Percentiles rank a stretch among this genome's conserved stretches.
phyloP scores from a whole-genome alignment of 176 grass and related monocot species.

The Carex parvula region DNA sequence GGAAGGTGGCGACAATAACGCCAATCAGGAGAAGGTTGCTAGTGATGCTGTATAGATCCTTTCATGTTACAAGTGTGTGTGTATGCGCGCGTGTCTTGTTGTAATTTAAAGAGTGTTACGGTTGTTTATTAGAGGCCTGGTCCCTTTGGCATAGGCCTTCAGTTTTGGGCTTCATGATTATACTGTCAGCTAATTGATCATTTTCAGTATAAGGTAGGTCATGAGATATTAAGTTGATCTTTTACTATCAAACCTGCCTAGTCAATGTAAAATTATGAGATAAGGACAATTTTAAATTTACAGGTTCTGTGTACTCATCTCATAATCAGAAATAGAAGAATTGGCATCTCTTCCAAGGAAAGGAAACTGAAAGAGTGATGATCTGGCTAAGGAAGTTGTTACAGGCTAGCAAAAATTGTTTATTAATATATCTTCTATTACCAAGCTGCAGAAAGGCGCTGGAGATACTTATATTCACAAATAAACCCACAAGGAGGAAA shows the following conservation, averaged over 20 bases:
- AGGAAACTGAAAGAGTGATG: not conserved
- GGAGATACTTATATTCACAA: not conserved
- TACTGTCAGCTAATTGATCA: not conserved
- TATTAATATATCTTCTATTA: not conserved
- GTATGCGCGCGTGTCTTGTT: not conserved
- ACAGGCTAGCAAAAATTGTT: not conserved
- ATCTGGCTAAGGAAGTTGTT: not conserved
- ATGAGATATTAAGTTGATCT: too few relatives aligned
- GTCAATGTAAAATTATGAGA: too few relatives aligned
- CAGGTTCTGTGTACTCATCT: too few relatives aligned
- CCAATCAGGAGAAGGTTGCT: slow-evolving; percentile 36
- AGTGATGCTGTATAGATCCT: slow-evolving; percentile 18
- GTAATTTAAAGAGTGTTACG: not conserved
- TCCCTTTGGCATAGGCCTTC: not conserved
- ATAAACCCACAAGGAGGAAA: not conserved
- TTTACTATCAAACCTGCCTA: too few relatives aligned
- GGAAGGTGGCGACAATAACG: slow-evolving; percentile 36
- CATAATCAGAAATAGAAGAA: not conserved
- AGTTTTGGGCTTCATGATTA: not conserved
- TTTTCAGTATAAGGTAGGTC: too few relatives aligned
- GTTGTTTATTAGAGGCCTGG: not conserved
- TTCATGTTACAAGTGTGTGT: not conserved
- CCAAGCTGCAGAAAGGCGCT: not conserved
- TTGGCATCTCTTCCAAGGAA: not conserved
- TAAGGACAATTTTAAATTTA: too few relatives aligned